Percentiles rank a stretch among this genome's conserved stretches.
Evolutionary conservation across 2,329 filamentous ascomycete genomes (phyloP).

Genomic region (Dactylonectria macrodidyma): DNA sequence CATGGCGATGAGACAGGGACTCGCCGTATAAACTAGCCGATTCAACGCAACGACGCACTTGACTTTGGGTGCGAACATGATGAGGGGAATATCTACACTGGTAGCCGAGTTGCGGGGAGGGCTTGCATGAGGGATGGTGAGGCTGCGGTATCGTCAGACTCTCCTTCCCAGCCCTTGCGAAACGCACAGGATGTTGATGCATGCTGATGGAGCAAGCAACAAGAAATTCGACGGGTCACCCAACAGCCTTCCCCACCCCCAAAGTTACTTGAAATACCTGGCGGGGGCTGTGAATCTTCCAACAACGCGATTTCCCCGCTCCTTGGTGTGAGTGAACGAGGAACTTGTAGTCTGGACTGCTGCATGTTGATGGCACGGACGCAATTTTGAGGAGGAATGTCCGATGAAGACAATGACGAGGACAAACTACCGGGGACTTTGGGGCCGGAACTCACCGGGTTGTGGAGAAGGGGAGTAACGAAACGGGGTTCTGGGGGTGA

Average conservation of each 20-base stretch:
- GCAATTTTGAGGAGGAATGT: not conserved
- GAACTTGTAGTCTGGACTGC: constrained; percentile 7
- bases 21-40: not conserved
- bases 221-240: constrained; percentile 11
- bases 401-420: not conserved
- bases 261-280: constrained; percentile 7
- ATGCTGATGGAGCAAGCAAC: constrained; percentile 20
- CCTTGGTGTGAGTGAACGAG: not conserved
- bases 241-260: constrained; percentile 25
- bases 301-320: constrained; percentile 1
- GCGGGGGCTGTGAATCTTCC: not conserved
- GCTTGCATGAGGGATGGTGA: constrained; percentile 18
- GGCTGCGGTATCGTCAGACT: constrained; percentile 22
- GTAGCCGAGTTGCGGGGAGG: constrained; percentile 16
- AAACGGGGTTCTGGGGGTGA: constrained; percentile 19
- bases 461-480: constrained; percentile 14
- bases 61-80: constrained; percentile 12
- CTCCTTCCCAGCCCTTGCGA: constrained; percentile 8
- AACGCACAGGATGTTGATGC: constrained; percentile 12
- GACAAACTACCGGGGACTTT: not conserved
- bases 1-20: constrained; percentile 4
- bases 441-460: constrained; percentile 17
- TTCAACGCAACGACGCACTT: not conserved
- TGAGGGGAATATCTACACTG: constrained; percentile 21
- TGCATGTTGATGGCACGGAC: constrained; percentile 12